A percentile compares a stretch with the other conserved stretches of the same genome.
phyloP scores from a whole-genome alignment of 2,329 filamentous ascomycete genomes.

The Diaporthe caulivora region DNA sequence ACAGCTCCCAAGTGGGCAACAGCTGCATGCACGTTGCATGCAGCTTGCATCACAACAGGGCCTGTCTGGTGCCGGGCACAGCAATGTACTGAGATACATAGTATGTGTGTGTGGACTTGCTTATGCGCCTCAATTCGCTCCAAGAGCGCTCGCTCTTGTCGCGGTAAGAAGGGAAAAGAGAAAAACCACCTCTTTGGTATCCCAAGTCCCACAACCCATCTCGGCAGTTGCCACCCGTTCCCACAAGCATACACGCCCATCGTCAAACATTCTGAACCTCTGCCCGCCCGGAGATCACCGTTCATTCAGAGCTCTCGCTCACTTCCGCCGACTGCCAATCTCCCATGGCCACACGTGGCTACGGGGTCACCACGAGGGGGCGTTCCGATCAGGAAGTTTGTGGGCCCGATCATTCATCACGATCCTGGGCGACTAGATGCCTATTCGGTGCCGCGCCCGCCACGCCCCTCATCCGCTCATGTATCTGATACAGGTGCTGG shows the following conservation, averaged over 20 bases:
- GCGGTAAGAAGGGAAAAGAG: conserved; percentile 18
- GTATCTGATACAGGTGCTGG: conserved; percentile 22
- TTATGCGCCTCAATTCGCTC: conserved; percentile 1
- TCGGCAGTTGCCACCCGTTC: conserved; percentile 19
- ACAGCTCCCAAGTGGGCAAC: conserved; percentile 18
- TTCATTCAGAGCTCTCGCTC: conserved; percentile 24
- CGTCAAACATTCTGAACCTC: conserved; percentile 12
- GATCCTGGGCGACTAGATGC: background rate
- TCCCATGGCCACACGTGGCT: conserved; percentile 21
- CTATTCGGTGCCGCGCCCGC: background rate
- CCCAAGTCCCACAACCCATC: conserved; percentile 21
- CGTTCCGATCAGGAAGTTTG: conserved; percentile 10
- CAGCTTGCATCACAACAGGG: conserved; percentile 26
- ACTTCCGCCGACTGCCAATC: conserved; percentile 23
- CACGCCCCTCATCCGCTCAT: background rate
- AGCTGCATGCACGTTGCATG: conserved; percentile 28
- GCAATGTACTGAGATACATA: background rate
- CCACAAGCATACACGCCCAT: background rate
- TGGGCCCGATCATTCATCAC: conserved; percentile 19
- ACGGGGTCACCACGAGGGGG: conserved; percentile 30
- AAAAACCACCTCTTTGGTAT: conserved; percentile 7
- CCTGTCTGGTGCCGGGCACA: background rate
- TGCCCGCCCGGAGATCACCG: conserved; percentile 23
- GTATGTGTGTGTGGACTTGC: background rate
- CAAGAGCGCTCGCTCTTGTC: conserved; percentile 17